A percentile compares a stretch with the other conserved stretches of the same genome.
Conservation (phyloP, 1,284 basidiomycete genomes). For the Moesziomyces aphidis region DNA sequence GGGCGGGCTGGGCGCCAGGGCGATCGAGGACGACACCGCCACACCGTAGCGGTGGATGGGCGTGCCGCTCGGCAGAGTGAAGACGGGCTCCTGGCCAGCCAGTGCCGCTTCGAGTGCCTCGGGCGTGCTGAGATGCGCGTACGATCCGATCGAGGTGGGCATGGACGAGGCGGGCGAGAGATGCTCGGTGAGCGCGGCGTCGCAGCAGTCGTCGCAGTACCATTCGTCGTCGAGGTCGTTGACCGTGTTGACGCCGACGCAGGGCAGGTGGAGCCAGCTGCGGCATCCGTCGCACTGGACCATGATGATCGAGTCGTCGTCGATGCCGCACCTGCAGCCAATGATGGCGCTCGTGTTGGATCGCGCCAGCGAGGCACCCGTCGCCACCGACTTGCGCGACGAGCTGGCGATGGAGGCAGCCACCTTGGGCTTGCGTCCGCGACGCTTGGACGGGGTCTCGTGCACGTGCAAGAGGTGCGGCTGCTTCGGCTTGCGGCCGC, state of each 20-base stretch:
- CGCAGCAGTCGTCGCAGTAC: constrained; percentile 62
- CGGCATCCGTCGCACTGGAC: constrained; percentile 67
- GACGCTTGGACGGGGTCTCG: constrained; percentile 28
- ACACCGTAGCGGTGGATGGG: constrained; percentile 45
- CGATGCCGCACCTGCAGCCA: constrained; percentile 54
- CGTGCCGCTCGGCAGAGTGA: constrained; percentile 43
- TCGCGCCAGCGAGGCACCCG: constrained; percentile 36
- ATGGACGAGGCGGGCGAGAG: constrained; percentile 47
- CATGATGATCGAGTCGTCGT: constrained; percentile 57
- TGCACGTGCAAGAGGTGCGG: constrained; percentile 17
- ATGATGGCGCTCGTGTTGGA: constrained; percentile 44
- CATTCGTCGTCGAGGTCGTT: constrained; percentile 65
- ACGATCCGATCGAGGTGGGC: constrained; percentile 39
- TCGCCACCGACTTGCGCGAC: constrained; percentile 41
- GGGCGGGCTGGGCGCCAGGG: constrained; percentile 54
- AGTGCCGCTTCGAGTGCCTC: constrained; percentile 38
- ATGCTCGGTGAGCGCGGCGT: constrained; percentile 40
- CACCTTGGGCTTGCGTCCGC: constrained; percentile 37
- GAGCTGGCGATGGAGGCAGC: constrained; percentile 35
- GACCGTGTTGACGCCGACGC: constrained; percentile 61
- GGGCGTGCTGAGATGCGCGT: constrained; percentile 48
- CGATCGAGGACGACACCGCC: constrained; percentile 52
- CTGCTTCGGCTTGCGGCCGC: constrained; percentile 33
- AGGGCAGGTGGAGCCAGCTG: constrained; percentile 66
- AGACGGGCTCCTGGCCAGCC: constrained; percentile 44